A percentile compares a stretch with the other conserved stretches of the same genome.
Evolutionary conservation across 202 grass and related monocot genomes (phyloP).

Genomic region (Eragrostis tef): DNA sequence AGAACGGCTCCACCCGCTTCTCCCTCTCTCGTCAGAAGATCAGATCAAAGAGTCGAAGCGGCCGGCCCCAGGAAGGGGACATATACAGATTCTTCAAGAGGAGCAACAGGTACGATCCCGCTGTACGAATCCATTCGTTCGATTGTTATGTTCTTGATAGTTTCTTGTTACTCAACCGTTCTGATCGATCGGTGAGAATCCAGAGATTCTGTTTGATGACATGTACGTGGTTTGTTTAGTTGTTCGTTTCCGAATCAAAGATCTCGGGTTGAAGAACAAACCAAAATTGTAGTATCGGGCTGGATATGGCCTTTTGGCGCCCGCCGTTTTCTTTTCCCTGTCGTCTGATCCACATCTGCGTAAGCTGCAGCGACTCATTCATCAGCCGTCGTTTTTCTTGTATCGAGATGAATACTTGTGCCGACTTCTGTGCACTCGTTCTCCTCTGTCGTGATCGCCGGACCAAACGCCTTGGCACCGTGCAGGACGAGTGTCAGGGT

Average conservation of each 20-base stretch:
- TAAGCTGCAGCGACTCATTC: too few species aligned
- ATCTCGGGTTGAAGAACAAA: too few species aligned
- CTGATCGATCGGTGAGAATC: neutral
- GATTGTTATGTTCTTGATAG: neutral
- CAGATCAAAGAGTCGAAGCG: neutral
- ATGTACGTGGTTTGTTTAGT: too few species aligned
- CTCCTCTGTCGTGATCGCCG: neutral
- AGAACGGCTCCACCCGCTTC: neutral
- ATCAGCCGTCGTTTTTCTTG: too few species aligned
- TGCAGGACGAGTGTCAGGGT: neutral
- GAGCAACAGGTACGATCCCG: neutral
- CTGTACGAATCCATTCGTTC: neutral
- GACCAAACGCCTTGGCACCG: neutral
- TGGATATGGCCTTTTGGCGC: neutral
- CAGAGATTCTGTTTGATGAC: neutral
- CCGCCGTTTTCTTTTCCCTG: neutral
- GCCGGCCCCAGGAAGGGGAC: neutral
- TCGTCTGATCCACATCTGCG: too few species aligned
- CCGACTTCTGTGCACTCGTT: neutral
- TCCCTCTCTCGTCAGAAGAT: neutral
- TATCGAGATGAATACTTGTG: neutral
- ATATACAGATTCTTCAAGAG: neutral
- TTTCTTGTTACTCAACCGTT: neutral
- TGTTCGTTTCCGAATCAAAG: neutral
- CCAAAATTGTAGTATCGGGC: neutral